Evolutionary conservation across 225 moss, liverwort and hornwort genomes (phyloP), one percentile per base, ranked within the genome.

Genomic region (Antitrichia curtipendula): DNA sequence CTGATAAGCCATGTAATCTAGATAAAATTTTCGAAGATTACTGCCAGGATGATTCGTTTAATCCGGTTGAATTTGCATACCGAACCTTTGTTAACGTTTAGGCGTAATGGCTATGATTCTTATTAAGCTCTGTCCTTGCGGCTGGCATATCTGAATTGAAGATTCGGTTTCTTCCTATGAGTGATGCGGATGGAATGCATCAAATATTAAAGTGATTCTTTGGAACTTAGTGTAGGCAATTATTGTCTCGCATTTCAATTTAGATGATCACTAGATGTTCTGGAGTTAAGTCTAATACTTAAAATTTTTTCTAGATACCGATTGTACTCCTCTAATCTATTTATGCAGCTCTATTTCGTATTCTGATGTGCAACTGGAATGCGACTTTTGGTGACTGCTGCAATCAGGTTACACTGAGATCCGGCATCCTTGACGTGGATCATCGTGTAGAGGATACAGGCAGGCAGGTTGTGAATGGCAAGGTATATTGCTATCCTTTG

Each of bases 361-460:
- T 73, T 63, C 58, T 78, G 83, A 73, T 83, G 47, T 66, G 54
- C 74, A 56, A 76, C 38, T 88, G 86, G 66, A 86, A 27, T 84
- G 84, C 41, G 68, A 53, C 34, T 83, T 84, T 60, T 70, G 88
- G 68, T 86, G 81, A 41, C 40, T 53, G 43, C 29, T 88, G 64
- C 62, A 73, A 87, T n/a, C 85, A 95, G 95, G 93, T 89, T 63
- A 88, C 95, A 71, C 74, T 94, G 75, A 93, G 93, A 91, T 95
- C 95, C 36, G 95, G 95, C 41, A 88, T 95, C 53, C 95, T 95
- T 78, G 95, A 95, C 80, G 85, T 79, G 79, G 94, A 95, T 90
- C 93, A 94, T 89, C 95, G 93, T 88, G 87, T 95, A 17, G 95
- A 95, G 68, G 95, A 95, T 85, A 95, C 94, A 63, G 94, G 95